These are phyloP conservation scores for Coffea humblotiana DNA, from an alignment of 305 asterid species.

Conservation along the genomic window DNA sequence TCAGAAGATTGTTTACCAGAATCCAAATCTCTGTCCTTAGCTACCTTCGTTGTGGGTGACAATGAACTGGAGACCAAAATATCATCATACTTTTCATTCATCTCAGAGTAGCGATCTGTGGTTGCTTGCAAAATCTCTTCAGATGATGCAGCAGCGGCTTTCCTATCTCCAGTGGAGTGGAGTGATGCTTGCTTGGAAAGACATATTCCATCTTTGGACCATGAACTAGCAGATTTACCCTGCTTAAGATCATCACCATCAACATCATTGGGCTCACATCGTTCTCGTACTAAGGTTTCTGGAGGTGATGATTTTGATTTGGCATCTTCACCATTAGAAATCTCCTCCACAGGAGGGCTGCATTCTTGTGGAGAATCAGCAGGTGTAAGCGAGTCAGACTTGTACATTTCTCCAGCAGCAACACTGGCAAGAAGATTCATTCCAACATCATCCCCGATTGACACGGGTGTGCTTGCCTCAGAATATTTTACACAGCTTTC, in stretches of 20 bases:
- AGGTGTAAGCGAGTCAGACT: conserved; percentile 29
- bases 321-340: conserved; percentile 25
- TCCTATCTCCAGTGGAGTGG: conserved; percentile 26
- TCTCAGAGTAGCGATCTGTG: conserved; percentile 21
- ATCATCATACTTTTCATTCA: conserved; percentile 33
- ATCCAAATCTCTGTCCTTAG: conserved; percentile 34
- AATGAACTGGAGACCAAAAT: conserved; percentile 27
- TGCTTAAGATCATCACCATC: conserved; percentile 31
- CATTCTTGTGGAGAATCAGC: conserved; percentile 28
- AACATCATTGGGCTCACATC: conserved; percentile 13
- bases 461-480: conserved; percentile 35
- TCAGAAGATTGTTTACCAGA: conserved; percentile 25
- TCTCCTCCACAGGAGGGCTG: conserved; percentile 31
- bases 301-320: conserved; percentile 19
- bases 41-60: conserved; percentile 23
- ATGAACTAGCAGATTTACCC: conserved; percentile 18
- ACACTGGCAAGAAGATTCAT: conserved; percentile 55
- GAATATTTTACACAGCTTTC: conserved; percentile 46
- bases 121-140: conserved; percentile 27
- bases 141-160: conserved; percentile 18
- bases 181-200: conserved; percentile 18
- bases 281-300: conserved; percentile 15
- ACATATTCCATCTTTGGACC: conserved; percentile 25
- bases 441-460: conserved; percentile 40
- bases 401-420: conserved; percentile 42